These are phyloP conservation scores for Candida endomychidarum DNA, from an alignment of 805 yeast species.

Conservation along the genomic window DNA sequence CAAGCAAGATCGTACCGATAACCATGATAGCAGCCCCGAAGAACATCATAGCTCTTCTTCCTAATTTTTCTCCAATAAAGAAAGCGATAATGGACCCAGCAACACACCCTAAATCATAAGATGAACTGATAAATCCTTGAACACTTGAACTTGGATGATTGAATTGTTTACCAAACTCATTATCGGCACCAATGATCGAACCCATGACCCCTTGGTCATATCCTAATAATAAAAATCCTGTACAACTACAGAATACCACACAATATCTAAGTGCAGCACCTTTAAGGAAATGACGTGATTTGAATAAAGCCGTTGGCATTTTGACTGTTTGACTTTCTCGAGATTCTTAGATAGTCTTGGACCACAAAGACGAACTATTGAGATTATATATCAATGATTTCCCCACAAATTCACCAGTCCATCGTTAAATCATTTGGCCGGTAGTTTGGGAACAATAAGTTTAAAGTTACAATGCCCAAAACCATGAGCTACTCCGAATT, in stretches of 20 bases:
- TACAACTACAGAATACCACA: conserved; percentile 19
- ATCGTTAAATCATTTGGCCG: too few species aligned
- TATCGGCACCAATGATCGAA: conserved; percentile 39
- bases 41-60: conserved; percentile 42
- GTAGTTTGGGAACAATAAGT: too few species aligned
- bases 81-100: conserved; percentile 43
- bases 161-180: conserved; percentile 38
- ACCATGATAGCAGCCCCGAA: conserved; percentile 38
- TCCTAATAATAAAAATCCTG: conserved; percentile 31
- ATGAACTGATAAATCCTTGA: conserved; percentile 70
- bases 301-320: conserved; percentile 28
- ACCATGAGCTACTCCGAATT: too few species aligned
- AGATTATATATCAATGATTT: too few species aligned
- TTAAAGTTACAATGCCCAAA: too few species aligned
- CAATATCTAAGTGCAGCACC: conserved; percentile 22
- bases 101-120: conserved; percentile 65
- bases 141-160: conserved; percentile 29
- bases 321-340: too few species aligned
- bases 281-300: conserved; percentile 5
- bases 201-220: conserved; percentile 45
- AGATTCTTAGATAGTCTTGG: too few species aligned
- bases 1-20: conserved; percentile 39
- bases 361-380: too few species aligned
- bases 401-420: too few species aligned
- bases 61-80: conserved; percentile 38